phyloP scores from a whole-genome alignment of 768 basidiomycete species.

The Clitopilus passeckerianus region DNA sequence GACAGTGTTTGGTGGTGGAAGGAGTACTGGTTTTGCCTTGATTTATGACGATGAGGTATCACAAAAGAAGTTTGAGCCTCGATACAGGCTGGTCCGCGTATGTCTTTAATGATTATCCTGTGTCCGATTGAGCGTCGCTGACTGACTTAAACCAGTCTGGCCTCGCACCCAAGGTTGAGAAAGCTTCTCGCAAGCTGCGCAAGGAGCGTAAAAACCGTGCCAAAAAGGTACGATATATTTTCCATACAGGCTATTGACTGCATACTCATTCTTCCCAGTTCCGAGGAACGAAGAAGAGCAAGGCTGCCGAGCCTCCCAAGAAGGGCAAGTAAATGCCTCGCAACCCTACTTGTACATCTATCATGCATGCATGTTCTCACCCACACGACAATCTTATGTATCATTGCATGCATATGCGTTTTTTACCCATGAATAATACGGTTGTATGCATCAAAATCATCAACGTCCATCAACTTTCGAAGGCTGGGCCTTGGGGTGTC shows the following conservation, averaged over 20 bases:
- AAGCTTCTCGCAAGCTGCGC: conserved; percentile 93
- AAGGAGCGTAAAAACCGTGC: conserved; percentile 99
- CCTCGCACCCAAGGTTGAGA: conserved; percentile 72
- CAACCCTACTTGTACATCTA: conserved; percentile 18
- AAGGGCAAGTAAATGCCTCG: conserved; percentile 73
- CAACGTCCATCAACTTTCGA: no score
- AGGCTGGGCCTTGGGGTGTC: no score
- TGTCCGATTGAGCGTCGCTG: conserved; percentile 2
- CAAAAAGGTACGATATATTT: conserved; percentile 72
- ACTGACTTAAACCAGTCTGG: conserved; percentile 46
- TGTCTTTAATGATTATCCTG: conserved; percentile 26
- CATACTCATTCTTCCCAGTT: conserved; percentile 41
- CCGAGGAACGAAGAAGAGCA: conserved; percentile 93
- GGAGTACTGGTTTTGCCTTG: conserved; percentile 94
- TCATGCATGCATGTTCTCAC: conserved; percentile 27
- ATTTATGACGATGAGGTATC: conserved; percentile 95
- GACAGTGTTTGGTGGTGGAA: conserved; percentile 97
- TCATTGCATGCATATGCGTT: conserved; percentile 15
- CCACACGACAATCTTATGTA: conserved; percentile 9
- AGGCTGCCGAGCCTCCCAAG: conserved; percentile 89
- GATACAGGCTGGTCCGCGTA: conserved; percentile 91
- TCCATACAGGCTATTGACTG: conserved; percentile 4
- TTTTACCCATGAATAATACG: conserved; percentile 27
- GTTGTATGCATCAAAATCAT: conserved; percentile 8
- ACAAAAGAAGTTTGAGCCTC: conserved; percentile 97